A percentile compares a stretch with the other conserved stretches of the same genome.
phyloP scores from a whole-genome alignment of 116 monocot genomes.

The Phalaenopsis hybrid region DNA sequence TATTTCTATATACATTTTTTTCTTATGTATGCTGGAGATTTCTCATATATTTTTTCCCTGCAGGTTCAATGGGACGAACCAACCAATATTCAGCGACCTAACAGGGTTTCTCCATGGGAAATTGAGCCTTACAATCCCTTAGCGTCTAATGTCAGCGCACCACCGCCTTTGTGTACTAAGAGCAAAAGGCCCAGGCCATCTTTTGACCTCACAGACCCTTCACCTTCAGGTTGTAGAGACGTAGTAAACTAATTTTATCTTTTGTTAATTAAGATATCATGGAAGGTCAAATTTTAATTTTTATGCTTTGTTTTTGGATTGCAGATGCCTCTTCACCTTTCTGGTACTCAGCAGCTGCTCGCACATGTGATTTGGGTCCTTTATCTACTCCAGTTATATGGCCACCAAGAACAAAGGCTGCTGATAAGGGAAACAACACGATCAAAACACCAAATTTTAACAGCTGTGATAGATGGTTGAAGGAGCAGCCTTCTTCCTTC shows the following conservation, averaged over 20 bases:
- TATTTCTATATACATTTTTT: neutral
- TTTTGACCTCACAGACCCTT: slow-evolving; percentile 20
- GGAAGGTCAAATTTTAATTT: too few species aligned
- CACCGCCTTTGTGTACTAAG: slow-evolving; percentile 29
- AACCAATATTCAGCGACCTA: slow-evolving; percentile 42
- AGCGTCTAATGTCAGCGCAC: neutral
- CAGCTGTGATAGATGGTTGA: slow-evolving; percentile 24
- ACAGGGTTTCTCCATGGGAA: slow-evolving; percentile 84
- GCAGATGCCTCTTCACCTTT: slow-evolving; percentile 36
- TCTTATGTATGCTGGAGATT: too few species aligned
- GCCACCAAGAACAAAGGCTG: slow-evolving; percentile 19
- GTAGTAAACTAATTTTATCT: neutral
- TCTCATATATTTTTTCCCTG: neutral
- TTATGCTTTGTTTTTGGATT: neutral
- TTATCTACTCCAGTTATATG: slow-evolving; percentile 17
- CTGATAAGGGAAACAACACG: neutral
- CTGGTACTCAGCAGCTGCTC: slow-evolving; percentile 9
- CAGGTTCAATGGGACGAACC: slow-evolving; percentile 93
- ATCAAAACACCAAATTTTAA: neutral
- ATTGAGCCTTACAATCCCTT: slow-evolving; percentile 40
- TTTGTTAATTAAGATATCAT: too few species aligned
- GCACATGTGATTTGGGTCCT: slow-evolving; percentile 1
- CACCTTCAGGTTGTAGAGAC: slow-evolving; percentile 16
- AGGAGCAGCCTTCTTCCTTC: slow-evolving; percentile 29
- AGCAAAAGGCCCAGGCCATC: slow-evolving; percentile 42